Evolutionary conservation across 108 stramenopile species (phyloP).

Genomic region (Pelagomonas calceolata): DNA sequence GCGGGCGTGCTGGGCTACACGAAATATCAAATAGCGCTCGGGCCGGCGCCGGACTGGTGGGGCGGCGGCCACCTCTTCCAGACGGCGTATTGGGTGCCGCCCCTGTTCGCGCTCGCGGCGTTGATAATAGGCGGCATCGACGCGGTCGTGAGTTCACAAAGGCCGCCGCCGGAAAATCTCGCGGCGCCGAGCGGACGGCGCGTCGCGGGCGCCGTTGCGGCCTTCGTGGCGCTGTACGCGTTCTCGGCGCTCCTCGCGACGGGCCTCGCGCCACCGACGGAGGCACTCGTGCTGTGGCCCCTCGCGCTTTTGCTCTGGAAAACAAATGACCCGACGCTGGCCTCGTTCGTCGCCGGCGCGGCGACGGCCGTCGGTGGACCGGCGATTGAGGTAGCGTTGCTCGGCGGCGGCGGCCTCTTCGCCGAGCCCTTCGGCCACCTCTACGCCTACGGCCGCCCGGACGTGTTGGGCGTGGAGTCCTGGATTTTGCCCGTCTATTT

Average conservation of each 20-base stretch:
- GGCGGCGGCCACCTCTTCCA: background rate
- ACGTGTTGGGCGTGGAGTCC: background rate
- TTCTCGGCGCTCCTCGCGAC: background rate
- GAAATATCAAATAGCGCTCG: too few species aligned
- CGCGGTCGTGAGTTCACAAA: background rate
- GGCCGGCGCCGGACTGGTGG: too few species aligned
- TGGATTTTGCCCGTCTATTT: conserved; percentile 10
- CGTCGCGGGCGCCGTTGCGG: background rate
- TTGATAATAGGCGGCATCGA: background rate
- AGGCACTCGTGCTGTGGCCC: background rate
- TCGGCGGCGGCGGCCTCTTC: background rate
- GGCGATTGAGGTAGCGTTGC: background rate
- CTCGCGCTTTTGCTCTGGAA: background rate
- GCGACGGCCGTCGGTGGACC: background rate
- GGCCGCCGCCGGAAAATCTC: background rate
- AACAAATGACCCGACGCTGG: background rate
- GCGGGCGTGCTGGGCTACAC: background rate
- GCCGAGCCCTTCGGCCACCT: background rate
- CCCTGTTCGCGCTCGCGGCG: background rate
- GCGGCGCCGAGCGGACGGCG: background rate
- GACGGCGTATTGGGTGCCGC: background rate
- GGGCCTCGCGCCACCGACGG: background rate
- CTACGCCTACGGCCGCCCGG: background rate
- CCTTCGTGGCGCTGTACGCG: background rate
- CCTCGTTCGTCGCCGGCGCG: background rate